Evolutionary conservation across 345 rosid species (phyloP).

Genomic region (Erodium maritimum): DNA sequence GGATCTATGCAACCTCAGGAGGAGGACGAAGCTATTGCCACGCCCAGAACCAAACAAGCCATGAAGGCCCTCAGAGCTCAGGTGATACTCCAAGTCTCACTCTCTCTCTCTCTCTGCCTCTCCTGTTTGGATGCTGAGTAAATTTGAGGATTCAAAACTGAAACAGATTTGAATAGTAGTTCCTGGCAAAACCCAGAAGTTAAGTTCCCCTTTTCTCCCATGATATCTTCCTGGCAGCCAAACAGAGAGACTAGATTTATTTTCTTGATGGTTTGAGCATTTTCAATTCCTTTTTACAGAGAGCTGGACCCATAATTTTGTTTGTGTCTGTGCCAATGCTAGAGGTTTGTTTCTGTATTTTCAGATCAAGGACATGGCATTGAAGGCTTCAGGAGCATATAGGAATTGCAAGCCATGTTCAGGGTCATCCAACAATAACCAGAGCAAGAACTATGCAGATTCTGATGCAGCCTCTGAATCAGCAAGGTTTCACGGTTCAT

Average conservation of each 20-base stretch:
- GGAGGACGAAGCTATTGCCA: constrained; percentile 45
- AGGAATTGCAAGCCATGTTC: constrained; percentile 83
- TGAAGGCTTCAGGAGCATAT: constrained; percentile 90
- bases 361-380: constrained; percentile 88
- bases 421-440: constrained; percentile 48
- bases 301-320: too few species aligned
- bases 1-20: constrained; percentile 46
- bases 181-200: background rate
- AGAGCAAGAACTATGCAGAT: constrained; percentile 33
- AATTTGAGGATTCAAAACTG: too few species aligned
- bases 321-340: background rate
- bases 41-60: constrained; percentile 70
- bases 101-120: too few species aligned
- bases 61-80: constrained; percentile 67
- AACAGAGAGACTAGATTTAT: background rate
- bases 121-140: too few species aligned
- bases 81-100: constrained; percentile 18
- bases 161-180: background rate
- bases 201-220: background rate
- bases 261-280: too few species aligned
- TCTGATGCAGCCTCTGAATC: constrained; percentile 59
- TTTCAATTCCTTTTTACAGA: too few species aligned
- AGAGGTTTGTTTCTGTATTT: constrained; percentile 2
- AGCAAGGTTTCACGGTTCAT: constrained; percentile 55
- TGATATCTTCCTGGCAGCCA: background rate